Evolutionary conservation across 192 early-diverging fungal species (phyloP).

Genomic region (Lobosporangium transversale): DNA sequence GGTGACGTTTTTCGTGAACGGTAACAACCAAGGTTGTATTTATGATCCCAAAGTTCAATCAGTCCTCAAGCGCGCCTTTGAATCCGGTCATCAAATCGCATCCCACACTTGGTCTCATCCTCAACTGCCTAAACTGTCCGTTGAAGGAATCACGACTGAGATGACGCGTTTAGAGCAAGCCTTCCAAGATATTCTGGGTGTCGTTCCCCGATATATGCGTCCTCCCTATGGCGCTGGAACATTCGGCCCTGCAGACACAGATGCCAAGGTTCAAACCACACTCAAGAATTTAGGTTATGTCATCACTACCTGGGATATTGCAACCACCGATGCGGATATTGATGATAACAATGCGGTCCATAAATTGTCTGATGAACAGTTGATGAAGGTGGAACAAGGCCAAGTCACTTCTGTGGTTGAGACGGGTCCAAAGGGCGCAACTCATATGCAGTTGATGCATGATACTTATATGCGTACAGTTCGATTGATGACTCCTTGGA

Average conservation of each 20-base stretch:
- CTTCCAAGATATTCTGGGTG: conserved; percentile 61
- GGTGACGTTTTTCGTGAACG: conserved; percentile 78
- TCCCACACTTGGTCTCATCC: conserved; percentile 69
- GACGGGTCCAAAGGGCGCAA: conserved; percentile 14
- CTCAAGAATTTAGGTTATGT: conserved; percentile 38
- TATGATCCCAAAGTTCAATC: conserved; percentile 55
- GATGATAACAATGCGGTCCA: conserved; percentile 35
- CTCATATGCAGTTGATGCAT: conserved; percentile 48
- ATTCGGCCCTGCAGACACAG: conserved; percentile 14
- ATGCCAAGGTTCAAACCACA: conserved; percentile 20
- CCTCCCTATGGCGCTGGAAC: conserved; percentile 65
- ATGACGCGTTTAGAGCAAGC: conserved; percentile 60
- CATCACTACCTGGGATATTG: conserved; percentile 49
- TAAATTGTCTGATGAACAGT: conserved; percentile 25
- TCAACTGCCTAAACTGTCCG: conserved; percentile 55
- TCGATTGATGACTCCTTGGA: conserved; percentile 33
- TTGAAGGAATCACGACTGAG: conserved; percentile 54
- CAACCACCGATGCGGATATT: conserved; percentile 38
- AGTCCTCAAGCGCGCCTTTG: conserved; percentile 57
- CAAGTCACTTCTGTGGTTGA: conserved; percentile 29
- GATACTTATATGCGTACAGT: conserved; percentile 44
- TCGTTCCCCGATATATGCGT: conserved; percentile 66
- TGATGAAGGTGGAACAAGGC: conserved; percentile 21
- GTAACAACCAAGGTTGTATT: conserved; percentile 55
- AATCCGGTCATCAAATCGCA: conserved; percentile 72